Evolutionary conservation across 2,329 filamentous ascomycete genomes (phyloP), one percentile per base, ranked within the genome.

Genomic region (Leptographium flavum): DNA sequence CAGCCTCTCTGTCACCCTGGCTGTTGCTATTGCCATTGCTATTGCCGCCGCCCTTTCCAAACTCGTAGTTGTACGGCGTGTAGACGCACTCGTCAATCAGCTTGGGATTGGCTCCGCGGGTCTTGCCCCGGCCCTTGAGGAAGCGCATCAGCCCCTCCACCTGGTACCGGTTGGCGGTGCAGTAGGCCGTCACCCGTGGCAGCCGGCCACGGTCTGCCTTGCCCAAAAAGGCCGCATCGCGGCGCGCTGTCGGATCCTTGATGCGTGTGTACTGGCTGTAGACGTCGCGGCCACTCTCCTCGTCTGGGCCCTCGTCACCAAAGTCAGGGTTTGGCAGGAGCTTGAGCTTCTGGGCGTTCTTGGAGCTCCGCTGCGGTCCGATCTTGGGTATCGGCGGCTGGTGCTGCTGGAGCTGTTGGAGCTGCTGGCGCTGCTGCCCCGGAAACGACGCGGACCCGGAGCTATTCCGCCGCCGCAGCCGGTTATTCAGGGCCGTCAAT

Each of bases 181-280:
- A 96, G 65, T 96, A 98, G 32, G 92, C 92, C 33, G 92, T 96
- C 14, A 98, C 92, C 50, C 92, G 73, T 5, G 92, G 92, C 46
- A 98, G 65, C 51, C 81, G 75, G 51, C 87, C 83, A 46, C 92
- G 76, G 60, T 98, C 92, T 33, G 90, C 88, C 62, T 96, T 98
- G 32, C 92, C 92, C 35, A 98, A 64, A 46, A 88, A 73, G 25
- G 92, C 92, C 15, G 92, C 92, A 69, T 96, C 90, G 56, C 92
- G 76, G 50, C 92, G 73, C 9, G 92, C 92, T 1, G 83, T 94
- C 1, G 90, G 88, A 58, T 98, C 92, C 62, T 96, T 96, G 65
- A 98, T 98, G 38, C 92, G 76, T 9, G 90, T 94, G 61, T 95
- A 96, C 61, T 98, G 92, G 23, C 88, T 90, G 65, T 98, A 98